phyloP scores from a whole-genome alignment of 805 yeast genomes.

The Nakazawaea populi region DNA sequence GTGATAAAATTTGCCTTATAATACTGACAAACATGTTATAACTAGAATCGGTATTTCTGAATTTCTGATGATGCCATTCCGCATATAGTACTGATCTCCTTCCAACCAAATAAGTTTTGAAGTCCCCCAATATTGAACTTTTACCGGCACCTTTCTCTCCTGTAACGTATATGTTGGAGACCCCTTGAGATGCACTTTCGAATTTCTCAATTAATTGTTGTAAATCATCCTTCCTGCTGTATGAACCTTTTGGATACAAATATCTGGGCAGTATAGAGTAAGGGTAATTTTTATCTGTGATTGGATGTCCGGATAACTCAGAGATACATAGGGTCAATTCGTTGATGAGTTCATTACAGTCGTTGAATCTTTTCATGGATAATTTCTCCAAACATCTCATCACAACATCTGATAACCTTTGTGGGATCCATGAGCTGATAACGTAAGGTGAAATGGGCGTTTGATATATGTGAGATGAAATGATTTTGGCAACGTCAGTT shows the following conservation, averaged over 20 bases:
- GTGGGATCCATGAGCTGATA: slow-evolving; percentile 24
- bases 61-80: slow-evolving; percentile 23
- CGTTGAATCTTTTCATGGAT: slow-evolving; percentile 32
- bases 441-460: slow-evolving; percentile 35
- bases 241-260: slow-evolving; percentile 19
- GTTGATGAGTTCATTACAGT: slow-evolving; percentile 26
- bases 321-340: slow-evolving; percentile 27
- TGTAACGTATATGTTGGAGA: slow-evolving; percentile 25
- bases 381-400: slow-evolving; percentile 36
- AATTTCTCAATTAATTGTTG: slow-evolving; percentile 18
- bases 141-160: slow-evolving; percentile 45
- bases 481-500: slow-evolving; percentile 31
- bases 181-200: slow-evolving; percentile 15
- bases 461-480: slow-evolving; percentile 33
- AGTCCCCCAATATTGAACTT: slow-evolving; percentile 32
- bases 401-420: slow-evolving; percentile 30
- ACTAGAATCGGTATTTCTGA: slow-evolving; percentile 18
- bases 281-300: slow-evolving; percentile 11
- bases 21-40: slow-evolving; percentile 13
- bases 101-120: slow-evolving; percentile 27
- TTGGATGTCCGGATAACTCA: slow-evolving; percentile 15
- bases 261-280: slow-evolving; percentile 12
- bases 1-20: slow-evolving; percentile 29
- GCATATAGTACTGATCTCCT: slow-evolving; percentile 24
- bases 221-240: slow-evolving; percentile 24